These are phyloP conservation scores for Batrachochytrium dendrobatidis DNA, from an alignment of 371 early-diverging fungal genomes.

Conservation along the genomic window DNA sequence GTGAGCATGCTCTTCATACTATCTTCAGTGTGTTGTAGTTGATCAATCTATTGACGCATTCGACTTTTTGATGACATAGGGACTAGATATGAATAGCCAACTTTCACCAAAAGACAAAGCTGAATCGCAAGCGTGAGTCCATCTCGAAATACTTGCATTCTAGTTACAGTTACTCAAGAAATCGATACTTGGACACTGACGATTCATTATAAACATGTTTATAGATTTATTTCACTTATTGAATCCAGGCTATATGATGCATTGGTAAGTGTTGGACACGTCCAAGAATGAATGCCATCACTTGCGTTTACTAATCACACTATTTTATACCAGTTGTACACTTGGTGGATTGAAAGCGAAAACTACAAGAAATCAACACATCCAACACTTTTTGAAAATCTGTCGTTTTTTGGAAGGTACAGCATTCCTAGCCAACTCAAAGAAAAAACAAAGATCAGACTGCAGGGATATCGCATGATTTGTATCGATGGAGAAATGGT, in stretches of 20 bases:
- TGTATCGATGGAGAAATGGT: slow-evolving; percentile 11
- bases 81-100: slow-evolving; percentile 30
- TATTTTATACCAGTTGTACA: slow-evolving; percentile 16
- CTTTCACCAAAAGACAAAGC: slow-evolving; percentile 20
- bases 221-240: slow-evolving; percentile 28
- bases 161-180: no score
- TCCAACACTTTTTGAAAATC: slow-evolving; percentile 17
- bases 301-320: no score
- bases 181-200: no score
- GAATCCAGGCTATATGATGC: slow-evolving; percentile 39
- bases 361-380: slow-evolving; percentile 25
- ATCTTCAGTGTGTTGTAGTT: background rate
- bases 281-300: slow-evolving; percentile 2
- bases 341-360: slow-evolving; percentile 24
- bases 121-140: slow-evolving; percentile 22
- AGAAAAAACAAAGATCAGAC: slow-evolving; percentile 17
- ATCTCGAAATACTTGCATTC: background rate
- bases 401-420: slow-evolving; percentile 16
- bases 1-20: slow-evolving; percentile 1
- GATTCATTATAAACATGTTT: no score
- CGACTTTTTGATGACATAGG: slow-evolving; percentile 6
- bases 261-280: slow-evolving; percentile 9
- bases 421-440: slow-evolving; percentile 24
- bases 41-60: no score
- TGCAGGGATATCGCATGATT: slow-evolving; percentile 13